These are phyloP conservation scores for Alternaria infectoria DNA, from an alignment of 2,329 filamentous ascomycete genomes.

Conservation along the genomic window DNA sequence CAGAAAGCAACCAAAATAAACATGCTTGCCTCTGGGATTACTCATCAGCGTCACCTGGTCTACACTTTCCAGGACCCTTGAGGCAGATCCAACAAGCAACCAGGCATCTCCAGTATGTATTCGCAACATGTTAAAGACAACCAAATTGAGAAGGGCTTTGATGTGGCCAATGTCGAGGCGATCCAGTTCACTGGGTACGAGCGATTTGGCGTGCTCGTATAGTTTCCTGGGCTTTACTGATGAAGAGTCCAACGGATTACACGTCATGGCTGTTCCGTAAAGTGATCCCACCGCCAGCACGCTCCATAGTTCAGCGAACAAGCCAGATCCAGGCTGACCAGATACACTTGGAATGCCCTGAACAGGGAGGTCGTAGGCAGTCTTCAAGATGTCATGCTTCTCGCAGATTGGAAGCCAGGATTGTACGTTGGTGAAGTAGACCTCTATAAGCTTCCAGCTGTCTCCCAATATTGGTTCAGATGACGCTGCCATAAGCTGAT, in stretches of 20 bases:
- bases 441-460: constrained; percentile 68
- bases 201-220: constrained; percentile 34
- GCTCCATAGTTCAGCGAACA: constrained; percentile 55
- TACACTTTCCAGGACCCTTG: constrained; percentile 58
- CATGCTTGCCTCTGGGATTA: constrained; percentile 46
- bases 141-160: constrained; percentile 56
- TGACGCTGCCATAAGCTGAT: neutral
- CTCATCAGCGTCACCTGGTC: constrained; percentile 42
- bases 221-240: constrained; percentile 23
- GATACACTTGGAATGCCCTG: constrained; percentile 44
- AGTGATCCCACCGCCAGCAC: constrained; percentile 52
- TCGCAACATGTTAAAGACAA: constrained; percentile 67
- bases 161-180: constrained; percentile 49
- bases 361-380: constrained; percentile 62
- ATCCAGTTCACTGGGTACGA: constrained; percentile 42
- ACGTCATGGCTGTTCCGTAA: constrained; percentile 25
- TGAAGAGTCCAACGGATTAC: neutral
- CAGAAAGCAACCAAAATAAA: constrained; percentile 65
- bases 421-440: constrained; percentile 78
- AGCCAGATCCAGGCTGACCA: constrained; percentile 36
- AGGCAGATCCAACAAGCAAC: constrained; percentile 69
- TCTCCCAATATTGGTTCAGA: constrained; percentile 36
- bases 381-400: constrained; percentile 66
- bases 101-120: constrained; percentile 66
- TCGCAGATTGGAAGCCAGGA: constrained; percentile 78